Base-by-base conservation (phyloP, 345 rosid genomes). In the Trapa incisa region DNA sequence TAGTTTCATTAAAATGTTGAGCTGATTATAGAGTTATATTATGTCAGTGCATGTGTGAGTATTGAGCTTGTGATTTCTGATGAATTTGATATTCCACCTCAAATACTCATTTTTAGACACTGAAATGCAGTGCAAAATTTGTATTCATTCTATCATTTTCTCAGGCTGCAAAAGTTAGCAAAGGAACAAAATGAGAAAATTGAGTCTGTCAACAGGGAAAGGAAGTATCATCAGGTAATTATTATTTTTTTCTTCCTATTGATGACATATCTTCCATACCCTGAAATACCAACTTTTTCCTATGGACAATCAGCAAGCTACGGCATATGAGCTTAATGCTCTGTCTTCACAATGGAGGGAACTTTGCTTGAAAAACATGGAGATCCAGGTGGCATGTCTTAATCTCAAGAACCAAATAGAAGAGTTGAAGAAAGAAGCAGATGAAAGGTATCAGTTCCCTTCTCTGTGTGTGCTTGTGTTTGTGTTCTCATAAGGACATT, bases 211-310 rank as follows among this genome's bases (percentile, higher is more conserved):
- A 94, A 91, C 54, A 95, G 95, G 58, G 97, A 89, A 75, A 87
- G 99, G 72, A 94, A 91, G 73, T 87, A 81, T 74, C 97, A 94
- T 76, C 99, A 94, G 97, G 99, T 91, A 60, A 70, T 65, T 74
- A 32, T 43, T n/a, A 67, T 63, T 47, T 72, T 22, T 64, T 45
- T 41, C 72, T 29, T 2, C 45, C n/a, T 36, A 35, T 32, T 10
- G 13, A 5, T 67, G 15, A 36, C 12, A 13, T 33, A 9, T 60
- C 61, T 60, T 60, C 16, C 57, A n/a, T 37, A n/a, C 35, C 15
- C 37, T 58, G 63, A 35, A 58, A 58, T 32, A 33, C 37, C 16
- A 8, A 61, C 16, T 35, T 45, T n/a, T 63, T 72, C 41, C 36
- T 64, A 64, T 61, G 63, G 65, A 35, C 65, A 65, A 71, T 52